phyloP scores from a whole-genome alignment of 768 basidiomycete species.

The Lactarius vividus region DNA sequence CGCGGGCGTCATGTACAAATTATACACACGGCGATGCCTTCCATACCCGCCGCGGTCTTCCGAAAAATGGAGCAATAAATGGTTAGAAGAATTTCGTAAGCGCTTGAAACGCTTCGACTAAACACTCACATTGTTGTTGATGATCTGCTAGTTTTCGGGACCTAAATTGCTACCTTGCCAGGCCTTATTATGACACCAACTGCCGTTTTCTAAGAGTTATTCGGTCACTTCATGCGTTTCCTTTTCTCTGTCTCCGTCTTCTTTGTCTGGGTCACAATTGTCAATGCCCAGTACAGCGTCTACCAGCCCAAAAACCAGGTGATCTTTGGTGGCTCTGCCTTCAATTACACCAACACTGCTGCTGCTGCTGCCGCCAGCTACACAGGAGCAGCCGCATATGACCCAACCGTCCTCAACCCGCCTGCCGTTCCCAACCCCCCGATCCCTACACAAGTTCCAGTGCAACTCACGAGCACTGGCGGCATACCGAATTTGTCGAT shows the following conservation, averaged over 20 bases:
- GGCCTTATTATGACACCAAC: background rate
- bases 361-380: slow-evolving; percentile 41
- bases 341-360: slow-evolving; percentile 26
- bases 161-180: too few relatives aligned
- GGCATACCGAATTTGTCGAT: slow-evolving; percentile 39
- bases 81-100: too few relatives aligned
- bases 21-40: too few relatives aligned
- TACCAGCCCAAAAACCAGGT: slow-evolving; percentile 27
- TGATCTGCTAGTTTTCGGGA: too few relatives aligned
- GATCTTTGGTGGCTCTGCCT: slow-evolving; percentile 23
- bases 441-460: slow-evolving; percentile 43
- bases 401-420: slow-evolving; percentile 47
- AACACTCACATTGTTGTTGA: too few relatives aligned
- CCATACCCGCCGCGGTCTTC: too few relatives aligned
- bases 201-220: background rate
- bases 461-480: slow-evolving; percentile 38
- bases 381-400: slow-evolving; percentile 51
- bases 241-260: background rate
- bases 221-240: background rate
- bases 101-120: too few relatives aligned
- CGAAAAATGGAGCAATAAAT: too few relatives aligned
- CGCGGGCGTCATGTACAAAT: too few relatives aligned
- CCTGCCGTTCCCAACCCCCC: slow-evolving; percentile 50
- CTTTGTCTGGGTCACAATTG: background rate
- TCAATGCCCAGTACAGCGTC: slow-evolving; percentile 7